Base-by-base conservation (phyloP, 208 protist genomes). In the Crithidia acanthocephali region DNA sequence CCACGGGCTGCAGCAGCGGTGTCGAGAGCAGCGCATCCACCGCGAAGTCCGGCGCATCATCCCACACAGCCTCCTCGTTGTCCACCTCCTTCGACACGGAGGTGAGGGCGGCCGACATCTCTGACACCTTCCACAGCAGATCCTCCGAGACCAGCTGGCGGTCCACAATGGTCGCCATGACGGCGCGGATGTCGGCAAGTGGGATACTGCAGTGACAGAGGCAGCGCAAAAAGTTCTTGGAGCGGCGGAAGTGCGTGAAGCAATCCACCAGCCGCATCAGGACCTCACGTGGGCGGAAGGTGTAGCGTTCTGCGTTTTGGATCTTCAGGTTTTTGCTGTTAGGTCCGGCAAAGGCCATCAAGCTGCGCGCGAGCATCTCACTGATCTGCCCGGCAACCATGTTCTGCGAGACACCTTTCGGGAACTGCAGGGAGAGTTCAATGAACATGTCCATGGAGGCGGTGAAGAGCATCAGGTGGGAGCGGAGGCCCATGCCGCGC, bases 351-450 rank as follows among this genome's bases (percentile, higher is more conserved):
- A 97, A 95, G 16, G 85, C 84, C 63, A 90, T 77, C 20, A 97
- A 72, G 62, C 88, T 94, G 58, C 88, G 86, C 2, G 88, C 88
- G 2, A 97, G 81, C 90, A 95, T 94, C 66, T 95, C 86, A 48
- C 84, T 83, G 72, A 95, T 91, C 79, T 97, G 92, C 65, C 88
- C 81, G 22, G 86, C 88, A 42, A 97, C 92, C 79, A 95, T 86
- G 72, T 97, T 95, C 71, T 94, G 92, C 50, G 87, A 88, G 0
- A 97, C 88, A 15, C 92, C 92, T 22, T 83, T 81, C 20, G 80
- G 83, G 55, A 94, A 97, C 70, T 88, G 84, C 10, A 80, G 67
- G 23, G 87, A 72, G 15, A 97, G 83, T 77, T 93, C 76, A 72
- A 92, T 93, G 69, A 97, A 97, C 76, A 97, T 84, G 59, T 91